Percentiles rank a stretch among this genome's conserved stretches.
Conservation (phyloP, 768 basidiomycete genomes). For the Multifurca ochricompacta region DNA sequence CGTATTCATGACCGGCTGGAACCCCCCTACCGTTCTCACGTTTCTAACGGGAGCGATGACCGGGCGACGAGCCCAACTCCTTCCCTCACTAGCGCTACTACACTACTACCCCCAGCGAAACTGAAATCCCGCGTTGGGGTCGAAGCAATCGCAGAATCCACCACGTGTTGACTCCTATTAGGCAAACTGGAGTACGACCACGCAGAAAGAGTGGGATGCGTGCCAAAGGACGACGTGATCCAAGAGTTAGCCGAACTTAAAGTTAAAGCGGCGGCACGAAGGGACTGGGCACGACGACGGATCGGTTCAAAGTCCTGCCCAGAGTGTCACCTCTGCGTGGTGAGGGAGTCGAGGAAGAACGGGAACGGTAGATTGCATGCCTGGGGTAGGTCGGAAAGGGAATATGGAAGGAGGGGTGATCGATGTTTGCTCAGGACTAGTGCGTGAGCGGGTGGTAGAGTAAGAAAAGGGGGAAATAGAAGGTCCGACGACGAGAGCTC, state of each 20-base stretch:
- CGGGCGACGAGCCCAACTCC: too few relatives aligned
- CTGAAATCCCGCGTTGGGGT: conserved; percentile 32
- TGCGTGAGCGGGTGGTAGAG: conserved; percentile 54
- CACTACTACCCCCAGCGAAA: conserved; percentile 38
- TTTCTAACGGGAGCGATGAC: conserved; percentile 46
- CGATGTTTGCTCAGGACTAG: conserved; percentile 30
- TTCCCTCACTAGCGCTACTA: too few relatives aligned
- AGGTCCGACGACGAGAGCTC: conserved; percentile 39
- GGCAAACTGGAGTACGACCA: conserved; percentile 55
- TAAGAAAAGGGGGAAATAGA: conserved; percentile 60
- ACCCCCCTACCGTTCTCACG: too few relatives aligned
- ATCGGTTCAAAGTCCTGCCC: conserved; percentile 52
- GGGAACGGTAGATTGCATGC: conserved; percentile 41
- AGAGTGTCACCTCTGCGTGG: conserved; percentile 38
- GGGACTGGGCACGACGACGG: conserved; percentile 41
- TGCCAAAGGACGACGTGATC: conserved; percentile 57
- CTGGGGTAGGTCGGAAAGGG: conserved; percentile 43
- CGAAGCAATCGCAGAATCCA: conserved; percentile 31
- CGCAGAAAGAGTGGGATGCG: conserved; percentile 49
- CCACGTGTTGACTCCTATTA: conserved; percentile 24
- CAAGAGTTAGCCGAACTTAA: conserved; percentile 65
- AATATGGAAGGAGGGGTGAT: conserved; percentile 41
- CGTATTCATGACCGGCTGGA: conserved; percentile 61
- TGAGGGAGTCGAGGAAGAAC: conserved; percentile 46
- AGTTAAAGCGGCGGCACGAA: conserved; percentile 38